A percentile compares a stretch with the other conserved stretches of the same genome.
Conservation (phyloP, 164 flowering plant genomes). For the Malania oleifera region DNA sequence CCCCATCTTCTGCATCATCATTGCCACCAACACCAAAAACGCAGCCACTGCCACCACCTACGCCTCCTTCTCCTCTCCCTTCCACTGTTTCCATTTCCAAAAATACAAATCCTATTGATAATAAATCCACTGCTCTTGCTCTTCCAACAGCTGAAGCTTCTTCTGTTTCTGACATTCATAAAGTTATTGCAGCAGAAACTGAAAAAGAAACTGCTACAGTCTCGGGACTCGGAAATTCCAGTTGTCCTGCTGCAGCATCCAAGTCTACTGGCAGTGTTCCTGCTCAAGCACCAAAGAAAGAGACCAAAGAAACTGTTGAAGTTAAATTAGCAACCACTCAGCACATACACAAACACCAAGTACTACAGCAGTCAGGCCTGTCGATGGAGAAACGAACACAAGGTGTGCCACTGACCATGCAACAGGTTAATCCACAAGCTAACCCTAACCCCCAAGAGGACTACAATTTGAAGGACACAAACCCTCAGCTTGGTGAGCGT, state of each 20-base stretch:
- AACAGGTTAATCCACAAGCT: slow-evolving; percentile 15
- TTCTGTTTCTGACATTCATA: not conserved
- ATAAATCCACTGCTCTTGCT: slow-evolving; percentile 1
- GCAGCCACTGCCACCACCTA: not conserved
- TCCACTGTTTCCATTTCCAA: not conserved
- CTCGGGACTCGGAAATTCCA: not conserved
- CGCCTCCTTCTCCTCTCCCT: not conserved
- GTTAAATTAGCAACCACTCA: slow-evolving; percentile 5
- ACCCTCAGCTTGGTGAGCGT: slow-evolving; percentile 34
- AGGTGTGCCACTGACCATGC: slow-evolving; percentile 24
- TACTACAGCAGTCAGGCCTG: slow-evolving; percentile 10
- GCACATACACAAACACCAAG: slow-evolving; percentile 18
- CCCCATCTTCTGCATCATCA: not conserved
- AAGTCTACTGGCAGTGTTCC: not conserved
- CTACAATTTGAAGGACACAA: slow-evolving; percentile 32
- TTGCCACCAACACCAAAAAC: too few species aligned
- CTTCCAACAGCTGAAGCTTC: slow-evolving; percentile 8
- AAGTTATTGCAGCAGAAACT: slow-evolving; percentile 1
- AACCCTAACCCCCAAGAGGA: slow-evolving; percentile 22
- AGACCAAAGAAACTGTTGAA: slow-evolving; percentile 14
- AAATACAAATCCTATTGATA: not conserved
- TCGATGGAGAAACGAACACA: slow-evolving; percentile 5
- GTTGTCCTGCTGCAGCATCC: slow-evolving; percentile 7
- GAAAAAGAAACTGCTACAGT: not conserved
- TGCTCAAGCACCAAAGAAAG: slow-evolving; percentile 6